A percentile compares a stretch with the other conserved stretches of the same genome.
These are phyloP conservation scores for Ustilago hordei DNA, from an alignment of 1,284 basidiomycete genomes.

Conservation along the genomic window DNA sequence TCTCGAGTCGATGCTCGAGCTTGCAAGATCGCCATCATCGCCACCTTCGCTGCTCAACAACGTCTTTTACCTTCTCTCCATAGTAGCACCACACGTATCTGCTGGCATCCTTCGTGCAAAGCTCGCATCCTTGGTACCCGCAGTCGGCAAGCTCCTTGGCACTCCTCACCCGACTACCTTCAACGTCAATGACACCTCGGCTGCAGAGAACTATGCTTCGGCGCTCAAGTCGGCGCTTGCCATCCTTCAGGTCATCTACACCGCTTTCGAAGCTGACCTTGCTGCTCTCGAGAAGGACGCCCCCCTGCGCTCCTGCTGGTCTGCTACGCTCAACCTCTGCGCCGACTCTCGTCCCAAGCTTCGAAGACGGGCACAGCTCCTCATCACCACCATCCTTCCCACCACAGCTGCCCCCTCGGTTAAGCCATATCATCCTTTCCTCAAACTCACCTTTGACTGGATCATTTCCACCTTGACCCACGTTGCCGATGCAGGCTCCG, in stretches of 20 bases:
- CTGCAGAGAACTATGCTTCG: constrained; percentile 75
- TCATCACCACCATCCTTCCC: constrained; percentile 77
- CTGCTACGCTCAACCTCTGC: constrained; percentile 82
- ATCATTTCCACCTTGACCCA: constrained; percentile 78
- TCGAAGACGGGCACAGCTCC: constrained; percentile 87
- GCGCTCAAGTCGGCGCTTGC: constrained; percentile 78
- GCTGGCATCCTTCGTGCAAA: constrained; percentile 61
- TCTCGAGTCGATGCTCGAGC: constrained; percentile 61
- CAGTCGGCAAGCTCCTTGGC: constrained; percentile 60
- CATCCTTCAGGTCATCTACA: constrained; percentile 79
- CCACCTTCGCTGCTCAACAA: constrained; percentile 53
- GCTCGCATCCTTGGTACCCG: constrained; percentile 49
- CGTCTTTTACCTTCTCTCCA: constrained; percentile 63
- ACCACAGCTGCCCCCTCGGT: constrained; percentile 37
- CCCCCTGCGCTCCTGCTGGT: constrained; percentile 70
- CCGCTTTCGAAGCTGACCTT: constrained; percentile 76
- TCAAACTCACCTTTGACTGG: constrained; percentile 81
- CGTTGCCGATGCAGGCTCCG: constrained; percentile 75
- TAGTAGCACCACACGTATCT: constrained; percentile 60
- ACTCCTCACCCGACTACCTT: constrained; percentile 53
- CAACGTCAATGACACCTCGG: constrained; percentile 73
- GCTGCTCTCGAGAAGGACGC: constrained; percentile 54
- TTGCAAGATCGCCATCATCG: constrained; percentile 30
- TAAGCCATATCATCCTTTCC: constrained; percentile 82
- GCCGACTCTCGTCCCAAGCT: constrained; percentile 93